Evolutionary conservation across 2,329 filamentous ascomycete species (phyloP).

Genomic region (Neopestalotiopsis sp.): DNA sequence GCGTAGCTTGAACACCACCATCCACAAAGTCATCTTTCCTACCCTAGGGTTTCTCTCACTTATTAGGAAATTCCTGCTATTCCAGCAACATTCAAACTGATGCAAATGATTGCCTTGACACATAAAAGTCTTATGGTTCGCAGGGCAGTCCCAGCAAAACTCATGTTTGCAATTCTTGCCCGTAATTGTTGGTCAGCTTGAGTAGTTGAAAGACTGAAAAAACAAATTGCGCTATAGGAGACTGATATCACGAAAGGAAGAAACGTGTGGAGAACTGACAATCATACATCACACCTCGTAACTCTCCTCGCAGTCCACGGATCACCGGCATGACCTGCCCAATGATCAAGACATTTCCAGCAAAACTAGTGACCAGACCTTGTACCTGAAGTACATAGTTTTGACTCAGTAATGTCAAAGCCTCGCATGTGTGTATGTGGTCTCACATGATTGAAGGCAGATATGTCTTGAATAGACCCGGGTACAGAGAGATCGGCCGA

Average conservation of each 20-base stretch:
- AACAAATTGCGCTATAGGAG: too few relatives aligned
- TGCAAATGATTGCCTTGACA: not conserved
- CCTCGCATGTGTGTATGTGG: not conserved
- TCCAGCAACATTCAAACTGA: not conserved
- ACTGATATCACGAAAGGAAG: not conserved
- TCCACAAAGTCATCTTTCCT: not conserved
- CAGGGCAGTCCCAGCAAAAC: constrained; percentile 1
- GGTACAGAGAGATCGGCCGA: not conserved
- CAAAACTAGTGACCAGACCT: constrained; percentile 25
- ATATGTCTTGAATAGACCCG: not conserved
- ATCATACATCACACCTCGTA: not conserved
- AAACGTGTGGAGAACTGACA: not conserved
- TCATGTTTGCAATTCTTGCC: not conserved
- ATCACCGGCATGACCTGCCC: not conserved
- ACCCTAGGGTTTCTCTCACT: not conserved
- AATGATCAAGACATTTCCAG: constrained; percentile 19
- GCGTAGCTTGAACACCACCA: not conserved
- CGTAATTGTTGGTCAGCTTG: not conserved
- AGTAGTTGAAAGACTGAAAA: too few relatives aligned
- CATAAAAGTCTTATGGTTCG: not conserved
- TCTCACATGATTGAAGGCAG: not conserved
- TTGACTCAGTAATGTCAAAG: not conserved
- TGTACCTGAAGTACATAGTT: constrained; percentile 4
- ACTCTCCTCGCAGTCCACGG: too few relatives aligned
- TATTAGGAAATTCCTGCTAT: not conserved